Evolutionary conservation across 441 rosid genomes (phyloP).

Genomic region (Gossypium trilobum): DNA sequence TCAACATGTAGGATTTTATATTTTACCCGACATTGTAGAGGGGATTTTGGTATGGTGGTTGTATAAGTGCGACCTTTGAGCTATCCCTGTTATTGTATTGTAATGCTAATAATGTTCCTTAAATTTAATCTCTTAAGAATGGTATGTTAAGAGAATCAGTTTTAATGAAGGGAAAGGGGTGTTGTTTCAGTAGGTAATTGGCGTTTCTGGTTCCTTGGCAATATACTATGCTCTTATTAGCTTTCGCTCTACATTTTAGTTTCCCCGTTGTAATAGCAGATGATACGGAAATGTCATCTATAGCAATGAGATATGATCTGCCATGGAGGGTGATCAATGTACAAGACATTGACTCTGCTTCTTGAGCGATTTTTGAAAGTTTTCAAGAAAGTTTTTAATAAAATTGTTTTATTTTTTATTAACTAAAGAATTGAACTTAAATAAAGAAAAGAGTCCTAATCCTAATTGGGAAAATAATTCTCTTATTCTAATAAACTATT

Average conservation of each 20-base stretch:
- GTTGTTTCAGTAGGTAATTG: neutral
- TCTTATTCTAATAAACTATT: too few relatives aligned
- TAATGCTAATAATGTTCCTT: constrained; percentile 9
- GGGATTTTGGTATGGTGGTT: constrained; percentile 27
- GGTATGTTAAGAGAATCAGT: neutral
- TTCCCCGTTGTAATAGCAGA: neutral
- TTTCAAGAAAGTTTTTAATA: too few relatives aligned
- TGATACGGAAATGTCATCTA: neutral
- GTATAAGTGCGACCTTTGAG: constrained; percentile 17
- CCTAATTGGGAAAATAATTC: too few relatives aligned
- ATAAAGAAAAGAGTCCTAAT: too few relatives aligned
- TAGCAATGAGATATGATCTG: neutral
- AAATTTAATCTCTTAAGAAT: neutral
- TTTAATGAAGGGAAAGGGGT: neutral
- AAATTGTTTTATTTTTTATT: too few relatives aligned
- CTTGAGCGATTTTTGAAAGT: neutral
- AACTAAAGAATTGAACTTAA: too few relatives aligned
- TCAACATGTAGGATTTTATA: constrained; percentile 18
- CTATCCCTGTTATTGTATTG: constrained; percentile 15
- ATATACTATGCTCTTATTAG: neutral
- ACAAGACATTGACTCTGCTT: neutral
- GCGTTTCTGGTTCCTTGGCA: neutral
- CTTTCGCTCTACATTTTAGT: neutral
- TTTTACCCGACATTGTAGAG: constrained; percentile 17
- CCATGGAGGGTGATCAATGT: neutral